Evolutionary conservation across 164 flowering plant species (phyloP), one percentile per base, ranked within the genome.

Genomic region (Protea cynaroides): DNA sequence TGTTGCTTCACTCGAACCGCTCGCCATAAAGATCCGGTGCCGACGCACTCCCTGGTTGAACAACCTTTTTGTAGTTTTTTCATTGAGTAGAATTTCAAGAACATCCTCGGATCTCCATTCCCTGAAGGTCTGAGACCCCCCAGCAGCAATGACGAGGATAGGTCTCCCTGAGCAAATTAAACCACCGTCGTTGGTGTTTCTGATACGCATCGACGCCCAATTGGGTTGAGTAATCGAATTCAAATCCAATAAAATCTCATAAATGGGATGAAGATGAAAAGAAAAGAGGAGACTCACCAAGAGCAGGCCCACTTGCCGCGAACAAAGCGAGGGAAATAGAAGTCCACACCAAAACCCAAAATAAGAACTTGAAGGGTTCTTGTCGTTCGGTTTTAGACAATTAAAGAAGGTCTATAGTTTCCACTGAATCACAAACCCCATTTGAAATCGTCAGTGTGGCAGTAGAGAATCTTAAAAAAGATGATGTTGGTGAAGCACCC

Each of bases 281-380:
- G 61, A 7, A 14, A 36, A 14, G 23, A 59, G 46, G 19, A 34
- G 58, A 63, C 75, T 19, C 6, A 78, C 81, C 99, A 38, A 79
- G 79, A 40, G 86, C 84, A 54, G 84, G 86, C 21, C 80, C 78
- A 21, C 86, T 76, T 22, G 75, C 62, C 3, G 87, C 87, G 55
- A 77, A 77, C 67, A 77, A 69, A 53, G 64, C 85, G 52, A 90
- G 69, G 22, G 90, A 86, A 1, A 84, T 51, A 60, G 90, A 85
- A 11, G 94, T 84, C 87, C 97, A 87, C 18, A 86, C 56, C 64
- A 83, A 25, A n/a, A 83, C 94, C 89, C 83, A 83, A 8, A 90
- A 67, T 3, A 76, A 34, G 61, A 78, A 70, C 53, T 79, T 81
- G 43, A 69, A 54, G 2, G 88, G 83, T 19, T 50, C 61, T 8